These are phyloP conservation scores for Adansonia digitata DNA, from an alignment of 345 rosid species.

Conservation along the genomic window DNA sequence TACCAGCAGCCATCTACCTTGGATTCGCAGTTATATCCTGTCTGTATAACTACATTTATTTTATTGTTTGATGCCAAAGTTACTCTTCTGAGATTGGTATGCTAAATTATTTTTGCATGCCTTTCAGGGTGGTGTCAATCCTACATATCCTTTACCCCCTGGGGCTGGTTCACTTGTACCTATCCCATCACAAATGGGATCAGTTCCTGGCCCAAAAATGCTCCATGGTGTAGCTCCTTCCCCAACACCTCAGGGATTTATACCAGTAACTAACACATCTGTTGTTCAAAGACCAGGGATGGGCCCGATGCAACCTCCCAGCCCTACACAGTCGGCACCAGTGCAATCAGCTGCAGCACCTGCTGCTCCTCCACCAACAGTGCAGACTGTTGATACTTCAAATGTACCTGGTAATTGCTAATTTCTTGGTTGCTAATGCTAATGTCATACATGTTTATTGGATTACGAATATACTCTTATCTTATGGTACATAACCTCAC, in stretches of 20 bases:
- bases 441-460: conserved; percentile 6
- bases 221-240: conserved; percentile 57
- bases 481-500: background rate
- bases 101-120: conserved; percentile 14
- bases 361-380: conserved; percentile 81
- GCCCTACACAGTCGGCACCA: conserved; percentile 51
- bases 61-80: background rate
- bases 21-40: conserved; percentile 80
- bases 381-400: conserved; percentile 82
- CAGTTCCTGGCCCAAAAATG: conserved; percentile 46
- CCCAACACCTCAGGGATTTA: conserved; percentile 45
- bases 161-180: conserved; percentile 48
- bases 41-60: conserved; percentile 30
- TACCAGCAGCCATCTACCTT: conserved; percentile 72
- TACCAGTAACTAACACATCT: conserved; percentile 53
- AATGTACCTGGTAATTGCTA: conserved; percentile 69
- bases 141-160: conserved; percentile 49
- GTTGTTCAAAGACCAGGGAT: conserved; percentile 65
- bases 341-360: conserved; percentile 58
- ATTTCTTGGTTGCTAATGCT: background rate
- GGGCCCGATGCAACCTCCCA: conserved; percentile 53
- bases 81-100: conserved; percentile 1
- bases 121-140: conserved; percentile 55
- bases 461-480: background rate
- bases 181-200: conserved; percentile 43